Evolutionary conservation across 2,329 filamentous ascomycete species (phyloP).

Genomic region (Penicillium glabrum): DNA sequence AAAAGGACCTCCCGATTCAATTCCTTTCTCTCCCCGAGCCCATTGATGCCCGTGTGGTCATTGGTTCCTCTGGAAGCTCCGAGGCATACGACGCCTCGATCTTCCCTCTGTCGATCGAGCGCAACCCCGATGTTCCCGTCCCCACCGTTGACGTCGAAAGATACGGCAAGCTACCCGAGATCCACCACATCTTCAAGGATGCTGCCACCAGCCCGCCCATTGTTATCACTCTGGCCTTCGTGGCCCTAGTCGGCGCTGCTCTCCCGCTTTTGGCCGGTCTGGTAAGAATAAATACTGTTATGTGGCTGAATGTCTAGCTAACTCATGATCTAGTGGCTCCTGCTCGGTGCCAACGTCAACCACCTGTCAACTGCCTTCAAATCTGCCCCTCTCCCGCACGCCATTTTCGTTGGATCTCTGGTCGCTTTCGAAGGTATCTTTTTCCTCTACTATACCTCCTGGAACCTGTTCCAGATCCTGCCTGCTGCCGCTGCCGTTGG

Average conservation of each 20-base stretch:
- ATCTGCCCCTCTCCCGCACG: slow-evolving; percentile 76
- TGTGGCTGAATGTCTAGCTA: slow-evolving; percentile 3
- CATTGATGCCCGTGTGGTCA: slow-evolving; percentile 75
- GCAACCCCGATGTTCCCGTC: slow-evolving; percentile 61
- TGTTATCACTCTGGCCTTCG: slow-evolving; percentile 76
- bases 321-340: slow-evolving; percentile 63
- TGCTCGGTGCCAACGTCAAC: slow-evolving; percentile 77
- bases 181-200: slow-evolving; percentile 83
- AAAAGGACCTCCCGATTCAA: slow-evolving; percentile 85
- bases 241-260: slow-evolving; percentile 68
- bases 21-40: slow-evolving; percentile 68
- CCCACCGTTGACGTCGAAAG: slow-evolving; percentile 68
- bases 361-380: slow-evolving; percentile 75
- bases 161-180: slow-evolving; percentile 81
- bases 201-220: slow-evolving; percentile 79
- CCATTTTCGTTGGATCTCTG: slow-evolving; percentile 82
- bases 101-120: slow-evolving; percentile 70
- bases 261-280: slow-evolving; percentile 70
- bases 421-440: slow-evolving; percentile 87
- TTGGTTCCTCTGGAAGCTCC: slow-evolving; percentile 81
- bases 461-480: slow-evolving; percentile 88
- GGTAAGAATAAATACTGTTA: slow-evolving; percentile 51
- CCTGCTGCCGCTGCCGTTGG: slow-evolving; percentile 70
- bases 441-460: slow-evolving; percentile 88
- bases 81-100: slow-evolving; percentile 65